phyloP scores from a whole-genome alignment of 257 asterid species.

The Solanum tacnaense region DNA sequence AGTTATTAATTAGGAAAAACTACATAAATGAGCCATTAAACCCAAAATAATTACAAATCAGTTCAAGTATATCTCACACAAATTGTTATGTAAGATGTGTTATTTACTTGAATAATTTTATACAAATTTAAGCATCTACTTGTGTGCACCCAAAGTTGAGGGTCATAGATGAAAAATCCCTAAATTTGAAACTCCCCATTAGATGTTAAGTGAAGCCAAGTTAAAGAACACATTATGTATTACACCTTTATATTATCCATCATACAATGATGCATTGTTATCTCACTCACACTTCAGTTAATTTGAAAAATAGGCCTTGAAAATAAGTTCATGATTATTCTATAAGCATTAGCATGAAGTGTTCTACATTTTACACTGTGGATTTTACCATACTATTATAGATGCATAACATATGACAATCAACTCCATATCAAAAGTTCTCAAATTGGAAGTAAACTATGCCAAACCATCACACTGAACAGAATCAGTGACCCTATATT shows the following conservation, averaged over 20 bases:
- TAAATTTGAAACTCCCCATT: too few species aligned
- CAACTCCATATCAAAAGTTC: neutral
- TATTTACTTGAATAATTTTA: too few species aligned
- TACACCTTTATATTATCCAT: neutral
- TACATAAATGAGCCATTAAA: too few species aligned
- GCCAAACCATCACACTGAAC: neutral
- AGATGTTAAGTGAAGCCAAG: neutral
- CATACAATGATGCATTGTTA: neutral
- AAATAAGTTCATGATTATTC: neutral
- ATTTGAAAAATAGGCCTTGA: neutral
- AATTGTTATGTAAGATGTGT: neutral
- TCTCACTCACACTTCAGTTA: neutral
- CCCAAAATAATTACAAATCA: neutral
- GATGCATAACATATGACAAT: neutral
- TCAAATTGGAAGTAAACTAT: neutral
- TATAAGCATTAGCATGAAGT: neutral
- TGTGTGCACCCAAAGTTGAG: neutral
- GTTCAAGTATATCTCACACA: neutral
- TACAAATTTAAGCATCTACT: too few species aligned
- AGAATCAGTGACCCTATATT: neutral
- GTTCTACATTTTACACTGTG: neutral
- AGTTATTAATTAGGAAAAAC: neutral
- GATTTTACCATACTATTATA: neutral
- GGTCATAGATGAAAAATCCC: too few species aligned
- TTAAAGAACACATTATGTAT: neutral